Evolutionary conservation across 257 asterid species (phyloP).

Genomic region (Haberlea rhodopensis): DNA sequence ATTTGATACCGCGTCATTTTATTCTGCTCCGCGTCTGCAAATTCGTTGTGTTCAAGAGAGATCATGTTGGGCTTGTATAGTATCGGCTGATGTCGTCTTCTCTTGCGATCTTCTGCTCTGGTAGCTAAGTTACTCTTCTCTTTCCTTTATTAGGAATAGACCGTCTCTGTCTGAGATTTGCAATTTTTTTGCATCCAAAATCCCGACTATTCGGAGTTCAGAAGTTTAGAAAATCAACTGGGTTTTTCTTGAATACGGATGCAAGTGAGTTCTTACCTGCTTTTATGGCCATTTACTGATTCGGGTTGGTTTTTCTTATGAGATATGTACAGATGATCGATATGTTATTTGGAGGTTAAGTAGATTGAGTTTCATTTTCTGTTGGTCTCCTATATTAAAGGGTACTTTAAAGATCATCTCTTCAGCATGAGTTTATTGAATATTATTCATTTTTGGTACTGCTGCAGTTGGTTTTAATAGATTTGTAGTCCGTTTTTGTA

Average conservation of each 20-base stretch:
- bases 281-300: slow-evolving; percentile 17
- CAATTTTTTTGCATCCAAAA: slow-evolving; percentile 13
- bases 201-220: background rate
- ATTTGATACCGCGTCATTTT: slow-evolving; percentile 24
- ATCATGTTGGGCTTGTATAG: slow-evolving; percentile 31
- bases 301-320: slow-evolving; percentile 21
- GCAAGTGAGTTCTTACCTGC: slow-evolving; percentile 27
- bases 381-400: background rate
- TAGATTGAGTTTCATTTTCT: slow-evolving; percentile 10
- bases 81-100: slow-evolving; percentile 42
- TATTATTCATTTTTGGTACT: slow-evolving; percentile 8
- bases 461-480: background rate
- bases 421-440: slow-evolving; percentile 5
- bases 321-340: background rate
- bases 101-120: slow-evolving; percentile 1
- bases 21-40: slow-evolving; percentile 41
- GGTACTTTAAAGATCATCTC: slow-evolving; percentile 2
- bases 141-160: no score
- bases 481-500: background rate
- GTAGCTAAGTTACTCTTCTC: no score
- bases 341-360: background rate
- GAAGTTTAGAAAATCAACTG: slow-evolving; percentile 8
- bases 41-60: slow-evolving; percentile 40
- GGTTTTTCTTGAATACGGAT: slow-evolving; percentile 22
- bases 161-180: slow-evolving; percentile 46